Evolutionary conservation across 2,329 filamentous ascomycete species (phyloP).

Genomic region (Blastomyces silverae): DNA sequence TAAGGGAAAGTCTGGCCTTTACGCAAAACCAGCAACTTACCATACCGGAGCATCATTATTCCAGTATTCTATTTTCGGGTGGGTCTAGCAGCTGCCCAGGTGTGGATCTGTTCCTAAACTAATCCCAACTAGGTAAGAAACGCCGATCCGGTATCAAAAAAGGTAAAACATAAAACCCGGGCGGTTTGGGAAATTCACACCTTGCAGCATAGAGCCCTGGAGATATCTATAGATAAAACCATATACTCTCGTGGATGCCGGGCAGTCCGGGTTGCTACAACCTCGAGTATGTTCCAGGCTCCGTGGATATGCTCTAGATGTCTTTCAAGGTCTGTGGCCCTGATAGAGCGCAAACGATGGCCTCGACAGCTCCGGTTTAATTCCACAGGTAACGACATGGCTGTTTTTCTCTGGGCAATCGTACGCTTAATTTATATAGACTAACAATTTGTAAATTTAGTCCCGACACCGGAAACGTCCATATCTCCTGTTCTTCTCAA

Average conservation of each 20-base stretch:
- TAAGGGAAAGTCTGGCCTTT: conserved; percentile 12
- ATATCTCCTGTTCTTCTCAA: conserved; percentile 51
- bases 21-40: conserved; percentile 3
- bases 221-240: background rate
- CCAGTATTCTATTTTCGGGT: background rate
- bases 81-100: too few species aligned
- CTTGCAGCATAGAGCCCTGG: background rate
- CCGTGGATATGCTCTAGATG: conserved; percentile 46
- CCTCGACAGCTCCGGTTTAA: conserved; percentile 23
- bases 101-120: too few species aligned
- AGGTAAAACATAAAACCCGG: too few species aligned
- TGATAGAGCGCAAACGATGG: conserved; percentile 26
- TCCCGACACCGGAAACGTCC: background rate
- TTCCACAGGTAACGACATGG: conserved; percentile 28
- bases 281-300: conserved; percentile 34
- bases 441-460: background rate
- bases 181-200: background rate
- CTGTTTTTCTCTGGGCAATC: background rate
- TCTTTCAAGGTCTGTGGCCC: conserved; percentile 36
- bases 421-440: background rate
- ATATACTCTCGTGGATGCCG: background rate
- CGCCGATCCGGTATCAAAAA: background rate
- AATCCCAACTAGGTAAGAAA: background rate
- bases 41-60: conserved; percentile 2
- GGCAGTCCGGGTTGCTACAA: background rate